These are phyloP conservation scores for Przewalskia tangutica DNA, from an alignment of 257 asterid genomes.

Conservation along the genomic window DNA sequence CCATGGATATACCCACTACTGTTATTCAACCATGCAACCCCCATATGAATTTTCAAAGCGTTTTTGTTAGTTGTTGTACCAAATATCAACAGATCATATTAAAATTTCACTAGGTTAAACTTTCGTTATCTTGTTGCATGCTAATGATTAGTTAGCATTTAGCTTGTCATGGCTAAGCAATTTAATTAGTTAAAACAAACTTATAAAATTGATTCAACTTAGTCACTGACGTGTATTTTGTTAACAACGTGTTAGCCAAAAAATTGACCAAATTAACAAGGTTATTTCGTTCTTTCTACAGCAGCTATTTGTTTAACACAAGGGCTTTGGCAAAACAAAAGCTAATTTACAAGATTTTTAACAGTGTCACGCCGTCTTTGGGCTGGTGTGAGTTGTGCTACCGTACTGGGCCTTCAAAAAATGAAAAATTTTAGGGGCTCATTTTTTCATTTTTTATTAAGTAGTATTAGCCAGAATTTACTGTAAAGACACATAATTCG, in stretches of 20 bases:
- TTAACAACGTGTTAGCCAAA: not conserved
- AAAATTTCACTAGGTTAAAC: not conserved
- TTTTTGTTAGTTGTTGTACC: slow-evolving; percentile 2
- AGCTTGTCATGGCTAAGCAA: not conserved
- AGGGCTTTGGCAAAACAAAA: not conserved
- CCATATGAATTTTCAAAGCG: not conserved
- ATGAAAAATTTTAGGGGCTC: no score
- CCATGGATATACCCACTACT: not conserved
- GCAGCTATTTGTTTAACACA: not conserved
- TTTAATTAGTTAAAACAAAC: not conserved
- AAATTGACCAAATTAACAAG: not conserved
- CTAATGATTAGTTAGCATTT: not conserved
- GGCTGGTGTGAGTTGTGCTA: no score
- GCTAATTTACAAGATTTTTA: not conserved
- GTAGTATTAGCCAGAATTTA: no score
- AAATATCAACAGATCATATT: not conserved
- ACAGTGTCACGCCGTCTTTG: no score
- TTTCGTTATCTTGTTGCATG: not conserved
- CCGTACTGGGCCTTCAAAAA: no score
- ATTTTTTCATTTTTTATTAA: no score
- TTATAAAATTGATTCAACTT: not conserved
- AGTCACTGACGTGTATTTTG: not conserved
- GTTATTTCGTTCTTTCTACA: not conserved
- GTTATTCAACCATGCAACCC: not conserved
- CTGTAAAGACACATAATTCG: no score